Evolutionary conservation across 2,329 filamentous ascomycete genomes (phyloP).

Genomic region (Albifimbria verrucaria): DNA sequence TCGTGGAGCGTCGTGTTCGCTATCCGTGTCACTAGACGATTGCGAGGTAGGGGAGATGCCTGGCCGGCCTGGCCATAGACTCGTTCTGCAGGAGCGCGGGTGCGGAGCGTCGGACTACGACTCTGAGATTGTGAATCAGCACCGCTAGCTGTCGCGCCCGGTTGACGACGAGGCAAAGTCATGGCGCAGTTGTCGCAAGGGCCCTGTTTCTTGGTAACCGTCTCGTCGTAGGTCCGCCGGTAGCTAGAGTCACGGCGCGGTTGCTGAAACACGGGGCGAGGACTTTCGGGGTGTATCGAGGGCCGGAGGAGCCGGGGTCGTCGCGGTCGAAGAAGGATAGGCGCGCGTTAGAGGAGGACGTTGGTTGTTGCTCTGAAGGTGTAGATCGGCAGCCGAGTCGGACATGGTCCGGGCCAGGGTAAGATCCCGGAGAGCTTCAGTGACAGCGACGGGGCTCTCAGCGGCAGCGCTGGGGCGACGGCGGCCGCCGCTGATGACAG

Average conservation of each 20-base stretch:
- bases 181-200: conserved; percentile 68
- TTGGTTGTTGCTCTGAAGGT: conserved; percentile 32
- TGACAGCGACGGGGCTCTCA: conserved; percentile 34
- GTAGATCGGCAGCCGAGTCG: conserved; percentile 40
- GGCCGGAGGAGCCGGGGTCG: conserved; percentile 34
- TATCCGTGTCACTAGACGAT: conserved; percentile 49
- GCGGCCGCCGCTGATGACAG: conserved; percentile 30
- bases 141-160: conserved; percentile 18
- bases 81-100: conserved; percentile 57
- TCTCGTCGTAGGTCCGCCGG: conserved; percentile 61
- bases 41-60: conserved; percentile 52
- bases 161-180: conserved; percentile 49
- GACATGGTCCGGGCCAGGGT: conserved; percentile 43
- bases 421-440: conserved; percentile 46
- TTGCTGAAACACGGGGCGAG: conserved; percentile 38
- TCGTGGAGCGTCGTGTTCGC: conserved; percentile 41
- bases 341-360: conserved; percentile 40
- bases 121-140: conserved; percentile 31
- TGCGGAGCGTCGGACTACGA: conserved; percentile 56
- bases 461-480: conserved; percentile 28
- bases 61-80: conserved; percentile 48
- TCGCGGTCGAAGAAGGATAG: conserved; percentile 27
- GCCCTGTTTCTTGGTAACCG: conserved; percentile 59
- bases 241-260: conserved; percentile 56
- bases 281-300: conserved; percentile 59